Conservation (phyloP, 768 basidiomycete species). For the Collybia sordida region DNA sequence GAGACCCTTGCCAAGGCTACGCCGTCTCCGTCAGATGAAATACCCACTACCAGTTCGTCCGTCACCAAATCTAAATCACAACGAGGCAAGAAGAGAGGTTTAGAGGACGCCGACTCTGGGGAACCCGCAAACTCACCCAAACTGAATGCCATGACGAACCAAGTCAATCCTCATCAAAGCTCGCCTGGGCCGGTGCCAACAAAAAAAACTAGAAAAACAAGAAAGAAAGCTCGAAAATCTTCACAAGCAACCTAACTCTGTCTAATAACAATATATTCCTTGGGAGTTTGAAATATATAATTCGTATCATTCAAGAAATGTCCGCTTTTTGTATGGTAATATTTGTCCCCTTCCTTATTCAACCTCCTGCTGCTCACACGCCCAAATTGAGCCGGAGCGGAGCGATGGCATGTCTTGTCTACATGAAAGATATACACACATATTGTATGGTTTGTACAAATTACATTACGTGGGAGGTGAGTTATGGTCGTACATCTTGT, state of each 20-base stretch:
- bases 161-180: neutral
- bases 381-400: too few relatives aligned
- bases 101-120: constrained; percentile 3
- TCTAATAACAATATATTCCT: neutral
- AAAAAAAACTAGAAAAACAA: constrained; percentile 28
- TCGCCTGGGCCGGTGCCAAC: constrained; percentile 6
- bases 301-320: too few relatives aligned
- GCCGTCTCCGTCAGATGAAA: neutral
- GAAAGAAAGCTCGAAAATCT: constrained; percentile 33
- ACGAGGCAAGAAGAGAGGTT: constrained; percentile 14
- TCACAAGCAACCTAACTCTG: constrained; percentile 3
- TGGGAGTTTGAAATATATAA: neutral
- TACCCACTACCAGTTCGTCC: neutral
- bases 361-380: too few relatives aligned
- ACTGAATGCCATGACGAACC: neutral
- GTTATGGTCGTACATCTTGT: neutral
- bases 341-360: too few relatives aligned
- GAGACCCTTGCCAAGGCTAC: neutral
- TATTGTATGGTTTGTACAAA: constrained; percentile 4
- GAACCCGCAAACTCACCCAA: constrained; percentile 4
- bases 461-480: constrained; percentile 4
- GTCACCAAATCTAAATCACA: constrained; percentile 10
- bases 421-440: neutral
- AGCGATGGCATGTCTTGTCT: too few relatives aligned
- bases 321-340: too few relatives aligned